Conservation (phyloP, 2,329 filamentous ascomycete genomes). For the Ceratocystis papillata region DNA sequence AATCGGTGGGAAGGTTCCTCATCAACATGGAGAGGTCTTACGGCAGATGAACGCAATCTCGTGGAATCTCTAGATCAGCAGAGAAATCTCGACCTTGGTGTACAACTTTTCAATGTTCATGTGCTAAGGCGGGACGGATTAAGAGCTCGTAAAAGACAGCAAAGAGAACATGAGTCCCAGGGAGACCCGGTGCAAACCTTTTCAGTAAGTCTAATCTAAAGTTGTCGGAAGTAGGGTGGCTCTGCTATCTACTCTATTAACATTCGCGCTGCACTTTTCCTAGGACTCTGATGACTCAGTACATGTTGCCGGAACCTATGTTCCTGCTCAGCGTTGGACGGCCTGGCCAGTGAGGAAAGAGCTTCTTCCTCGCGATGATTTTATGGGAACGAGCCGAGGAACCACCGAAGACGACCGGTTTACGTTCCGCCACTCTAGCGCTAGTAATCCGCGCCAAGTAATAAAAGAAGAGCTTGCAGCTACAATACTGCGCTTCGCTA, state of each 20-base stretch:
- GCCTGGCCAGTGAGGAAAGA: slow-evolving; percentile 66
- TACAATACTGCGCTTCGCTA: slow-evolving; percentile 14
- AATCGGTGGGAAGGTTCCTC: slow-evolving; percentile 62
- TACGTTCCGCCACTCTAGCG: background rate
- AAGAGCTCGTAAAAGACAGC: slow-evolving; percentile 1
- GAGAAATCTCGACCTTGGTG: slow-evolving; percentile 54
- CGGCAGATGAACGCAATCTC: slow-evolving; percentile 51
- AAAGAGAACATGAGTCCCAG: slow-evolving; percentile 27
- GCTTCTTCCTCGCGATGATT: slow-evolving; percentile 42
- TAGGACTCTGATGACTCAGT: slow-evolving; percentile 20
- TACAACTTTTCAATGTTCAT: slow-evolving; percentile 72
- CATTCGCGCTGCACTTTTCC: background rate
- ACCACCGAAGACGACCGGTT: slow-evolving; percentile 5
- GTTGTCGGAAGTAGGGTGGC: background rate
- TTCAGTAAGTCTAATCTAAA: background rate
- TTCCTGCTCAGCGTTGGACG: slow-evolving; percentile 56
- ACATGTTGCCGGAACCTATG: slow-evolving; percentile 27
- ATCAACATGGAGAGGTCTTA: slow-evolving; percentile 56
- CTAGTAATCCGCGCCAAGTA: slow-evolving; percentile 2
- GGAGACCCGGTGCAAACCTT: slow-evolving; percentile 25
- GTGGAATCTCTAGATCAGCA: slow-evolving; percentile 52
- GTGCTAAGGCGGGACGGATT: slow-evolving; percentile 43
- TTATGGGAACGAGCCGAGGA: slow-evolving; percentile 5
- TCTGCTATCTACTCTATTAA: background rate
- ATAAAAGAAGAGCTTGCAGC: slow-evolving; percentile 21